Conservation (phyloP, 495 filamentous ascomycete species). For the Xylaria flabelliformis region DNA sequence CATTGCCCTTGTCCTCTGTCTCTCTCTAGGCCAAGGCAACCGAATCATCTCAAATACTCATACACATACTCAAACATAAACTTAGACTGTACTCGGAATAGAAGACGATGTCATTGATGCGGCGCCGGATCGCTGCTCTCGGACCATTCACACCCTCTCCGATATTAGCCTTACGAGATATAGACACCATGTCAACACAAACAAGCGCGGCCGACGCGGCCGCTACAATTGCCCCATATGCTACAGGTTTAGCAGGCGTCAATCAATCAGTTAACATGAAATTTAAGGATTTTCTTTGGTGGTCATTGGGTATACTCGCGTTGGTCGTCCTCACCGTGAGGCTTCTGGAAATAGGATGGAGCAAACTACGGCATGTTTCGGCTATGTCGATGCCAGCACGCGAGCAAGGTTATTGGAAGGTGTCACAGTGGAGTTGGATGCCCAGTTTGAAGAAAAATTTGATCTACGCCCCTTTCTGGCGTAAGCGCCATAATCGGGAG, state of each 20-base stretch:
- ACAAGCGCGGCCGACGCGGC: conserved; percentile 28
- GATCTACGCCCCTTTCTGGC: conserved; percentile 83
- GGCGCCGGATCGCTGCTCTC: conserved; percentile 42
- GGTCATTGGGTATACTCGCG: conserved; percentile 54
- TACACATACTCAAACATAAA: conserved; percentile 25
- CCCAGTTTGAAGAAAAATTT: conserved; percentile 75
- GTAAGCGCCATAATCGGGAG: conserved; percentile 84
- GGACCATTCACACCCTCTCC: conserved; percentile 34
- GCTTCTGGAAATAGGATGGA: conserved; percentile 51
- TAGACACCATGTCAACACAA: conserved; percentile 26
- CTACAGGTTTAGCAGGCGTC: conserved; percentile 58
- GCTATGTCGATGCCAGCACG: conserved; percentile 54
- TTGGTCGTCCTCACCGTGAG: conserved; percentile 53
- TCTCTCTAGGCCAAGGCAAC: conserved; percentile 25
- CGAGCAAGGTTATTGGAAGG: conserved; percentile 57
- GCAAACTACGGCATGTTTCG: conserved; percentile 53
- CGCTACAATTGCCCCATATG: conserved; percentile 54
- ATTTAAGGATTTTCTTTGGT: conserved; percentile 57
- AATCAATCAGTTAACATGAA: conserved; percentile 56
- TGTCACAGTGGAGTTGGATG: conserved; percentile 56
- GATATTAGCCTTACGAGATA: conserved; percentile 37
- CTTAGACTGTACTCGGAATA: conserved; percentile 14
- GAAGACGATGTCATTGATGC: conserved; percentile 38
- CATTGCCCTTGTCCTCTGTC: conserved; percentile 30
- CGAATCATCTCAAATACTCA: conserved; percentile 19